Base-by-base conservation (phyloP, 352 stramenopile species). In the Phytophthora meadii region DNA sequence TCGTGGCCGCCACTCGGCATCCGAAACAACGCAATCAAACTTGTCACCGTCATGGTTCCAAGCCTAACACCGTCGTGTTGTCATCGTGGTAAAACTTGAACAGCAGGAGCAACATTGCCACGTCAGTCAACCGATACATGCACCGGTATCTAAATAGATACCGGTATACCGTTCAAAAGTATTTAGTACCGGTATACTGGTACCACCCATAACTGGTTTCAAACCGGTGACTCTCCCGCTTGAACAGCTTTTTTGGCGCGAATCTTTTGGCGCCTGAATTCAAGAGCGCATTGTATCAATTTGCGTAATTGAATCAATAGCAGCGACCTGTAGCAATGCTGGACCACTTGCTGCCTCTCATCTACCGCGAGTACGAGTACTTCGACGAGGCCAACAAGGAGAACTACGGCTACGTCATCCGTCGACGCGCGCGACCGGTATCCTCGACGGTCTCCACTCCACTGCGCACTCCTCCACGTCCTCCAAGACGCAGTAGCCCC, bases 301-400 rank as follows among this genome's bases (percentile, higher is more conserved):
- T n/a, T 46, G 40, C 40, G 5, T 14, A n/a, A 46, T 22, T 25
- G 36, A 10, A 10, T 49, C 47, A 45, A 64, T 42, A 37, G 42
- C 32, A 52, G 10, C 28, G 19, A 34, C 22, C 46, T 37, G 4
- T 5, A 32, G 11, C 30, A 34, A 83, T 83, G 77, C 39, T 82
- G n/a, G 70, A 81, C 50, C 70, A 77, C 55, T 41, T 82, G 46
- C 36, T 81, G 64, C 72, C 75, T 24, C 73, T 76, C 34, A 61
- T 82, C 25, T 82, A 74, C 54, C 61, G 68, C 58, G 72, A 87
- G 11, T 74, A 66, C 32, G 72, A 82, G 25, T 61, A 68, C 47
- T 65, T 73, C 32, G 71, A 86, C 51, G 74, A 89, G 45, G 58
- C 50, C 55, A 77, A 91, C 68, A 91, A 91, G 72, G 82, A 91